Evolutionary conservation across 2,329 filamentous ascomycete species (phyloP).

Genomic region (Diaporthe sp.): DNA sequence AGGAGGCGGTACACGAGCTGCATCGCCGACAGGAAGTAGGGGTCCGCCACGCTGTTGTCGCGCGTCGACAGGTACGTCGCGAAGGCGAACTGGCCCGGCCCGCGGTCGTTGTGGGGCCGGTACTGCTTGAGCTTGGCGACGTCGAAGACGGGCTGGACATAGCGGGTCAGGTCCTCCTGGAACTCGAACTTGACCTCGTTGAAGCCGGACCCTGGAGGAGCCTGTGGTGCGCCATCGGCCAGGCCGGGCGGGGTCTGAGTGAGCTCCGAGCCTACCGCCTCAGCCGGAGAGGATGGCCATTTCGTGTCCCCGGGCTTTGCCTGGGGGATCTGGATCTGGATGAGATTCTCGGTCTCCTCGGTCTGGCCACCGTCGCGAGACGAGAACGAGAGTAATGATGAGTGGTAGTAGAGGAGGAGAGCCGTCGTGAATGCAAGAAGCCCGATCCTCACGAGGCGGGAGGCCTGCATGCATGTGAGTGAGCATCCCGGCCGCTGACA

Average conservation of each 20-base stretch:
- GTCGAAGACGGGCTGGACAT: constrained; percentile 33
- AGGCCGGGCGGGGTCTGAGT: not conserved
- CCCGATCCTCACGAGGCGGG: constrained; percentile 35
- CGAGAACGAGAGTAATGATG: constrained; percentile 27
- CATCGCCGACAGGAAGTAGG: constrained; percentile 42
- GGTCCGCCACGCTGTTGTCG: constrained; percentile 39
- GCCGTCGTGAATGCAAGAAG: constrained; percentile 39
- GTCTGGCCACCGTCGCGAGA: not conserved
- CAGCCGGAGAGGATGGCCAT: constrained; percentile 25
- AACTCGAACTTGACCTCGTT: constrained; percentile 40
- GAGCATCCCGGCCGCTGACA: constrained; percentile 14
- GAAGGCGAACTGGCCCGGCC: constrained; percentile 38
- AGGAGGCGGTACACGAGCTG: constrained; percentile 41
- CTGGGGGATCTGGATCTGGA: constrained; percentile 19
- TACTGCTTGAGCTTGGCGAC: constrained; percentile 38
- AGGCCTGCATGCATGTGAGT: constrained; percentile 25
- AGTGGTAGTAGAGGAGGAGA: constrained; percentile 39
- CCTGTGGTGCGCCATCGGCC: not conserved
- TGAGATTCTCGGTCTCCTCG: constrained; percentile 1
- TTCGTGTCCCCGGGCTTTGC: constrained; percentile 10
- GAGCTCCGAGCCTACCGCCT: not conserved
- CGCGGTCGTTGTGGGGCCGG: constrained; percentile 39
- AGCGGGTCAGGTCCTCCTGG: constrained; percentile 38
- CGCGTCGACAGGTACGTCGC: constrained; percentile 41
- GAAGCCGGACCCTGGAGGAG: not conserved